Evolutionary conservation across 1,139 yeast species (phyloP), one percentile per base, ranked within the genome.

Genomic region (Pneumocystis wakefieldiae): DNA sequence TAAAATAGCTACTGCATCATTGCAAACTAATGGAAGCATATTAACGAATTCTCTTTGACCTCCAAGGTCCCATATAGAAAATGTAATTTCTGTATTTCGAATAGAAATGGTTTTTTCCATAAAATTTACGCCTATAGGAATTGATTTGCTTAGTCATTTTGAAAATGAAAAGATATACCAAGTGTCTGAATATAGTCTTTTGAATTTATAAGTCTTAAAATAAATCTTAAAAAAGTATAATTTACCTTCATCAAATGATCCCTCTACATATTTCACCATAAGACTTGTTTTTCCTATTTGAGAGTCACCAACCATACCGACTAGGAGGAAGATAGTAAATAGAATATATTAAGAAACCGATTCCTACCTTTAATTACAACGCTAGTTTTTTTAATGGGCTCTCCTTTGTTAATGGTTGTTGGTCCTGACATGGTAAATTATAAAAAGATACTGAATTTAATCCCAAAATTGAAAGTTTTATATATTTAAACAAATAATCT

Each of bases 281-380:
- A 92, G 76, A 10, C 97, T 89, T 0, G 99, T 92, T 72, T 92
- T 92, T 5, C 99, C 99, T n/a, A 92, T 92, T 71, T 90, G 96
- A 1, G 97, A 95, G 73, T 94, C 98, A 10, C 99, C 99, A 63
- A 92, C 85, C 63, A 92, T 81, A 8, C 97, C 98, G 29, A 92
- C 90, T 71, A 92, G 94, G 61, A 92, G 79, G 12, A 94, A 89
- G 57, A 90, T 92, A 67, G 74, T 71, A 24, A 48, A 12, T 48
- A 14, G 12, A 5, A 48, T 24, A 48, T 4, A 48, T 24, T 48
- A 3, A 48, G 29, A 14, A 24, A 48, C 28, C 35, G 8, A 29
- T 10, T 48, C 19, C 28, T 48, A 48, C 55, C 55, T 10, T 48
- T 48, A 48, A 48, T 48, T n/a, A 48, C 55, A 24, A 48, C 55